Evolutionary conservation across 768 basidiomycete genomes (phyloP).

Genomic region (Leccinum longicurvipes): DNA sequence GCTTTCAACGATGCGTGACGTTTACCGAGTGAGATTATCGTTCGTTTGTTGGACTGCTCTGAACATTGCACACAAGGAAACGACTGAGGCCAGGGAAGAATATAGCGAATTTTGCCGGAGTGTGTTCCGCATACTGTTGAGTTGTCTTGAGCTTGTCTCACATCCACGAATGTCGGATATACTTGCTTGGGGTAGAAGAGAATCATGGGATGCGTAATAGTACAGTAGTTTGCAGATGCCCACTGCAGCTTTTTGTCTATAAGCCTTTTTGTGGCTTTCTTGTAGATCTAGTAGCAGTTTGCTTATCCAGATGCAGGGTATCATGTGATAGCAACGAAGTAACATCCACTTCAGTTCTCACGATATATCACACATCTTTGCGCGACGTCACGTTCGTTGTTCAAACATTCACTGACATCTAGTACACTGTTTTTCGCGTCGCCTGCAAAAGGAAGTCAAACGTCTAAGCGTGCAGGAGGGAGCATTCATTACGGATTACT

Average conservation of each 20-base stretch:
- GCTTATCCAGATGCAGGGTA: not conserved
- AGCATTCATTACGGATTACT: no score
- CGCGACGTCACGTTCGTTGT: no score
- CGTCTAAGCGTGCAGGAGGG: no score
- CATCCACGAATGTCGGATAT: constrained; percentile 33
- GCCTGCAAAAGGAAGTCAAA: no score
- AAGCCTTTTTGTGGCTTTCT: not conserved
- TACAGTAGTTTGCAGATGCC: not conserved
- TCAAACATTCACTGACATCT: no score
- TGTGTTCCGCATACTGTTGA: constrained; percentile 28
- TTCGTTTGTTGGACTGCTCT: constrained; percentile 1
- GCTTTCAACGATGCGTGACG: constrained; percentile 51
- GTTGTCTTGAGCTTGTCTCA: constrained; percentile 30
- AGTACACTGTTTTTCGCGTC: no score
- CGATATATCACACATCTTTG: no score
- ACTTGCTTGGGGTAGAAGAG: constrained; percentile 29
- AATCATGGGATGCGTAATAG: constrained; percentile 6
- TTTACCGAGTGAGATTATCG: constrained; percentile 37
- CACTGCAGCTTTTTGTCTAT: not conserved
- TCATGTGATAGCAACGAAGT: no score
- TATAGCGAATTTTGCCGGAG: constrained; percentile 37
- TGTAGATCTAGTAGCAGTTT: not conserved
- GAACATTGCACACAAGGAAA: constrained; percentile 7
- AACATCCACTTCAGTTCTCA: no score
- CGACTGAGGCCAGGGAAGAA: constrained; percentile 18